Evolutionary conservation across 441 rosid genomes (phyloP).

Genomic region (Caryocar brasiliense): DNA sequence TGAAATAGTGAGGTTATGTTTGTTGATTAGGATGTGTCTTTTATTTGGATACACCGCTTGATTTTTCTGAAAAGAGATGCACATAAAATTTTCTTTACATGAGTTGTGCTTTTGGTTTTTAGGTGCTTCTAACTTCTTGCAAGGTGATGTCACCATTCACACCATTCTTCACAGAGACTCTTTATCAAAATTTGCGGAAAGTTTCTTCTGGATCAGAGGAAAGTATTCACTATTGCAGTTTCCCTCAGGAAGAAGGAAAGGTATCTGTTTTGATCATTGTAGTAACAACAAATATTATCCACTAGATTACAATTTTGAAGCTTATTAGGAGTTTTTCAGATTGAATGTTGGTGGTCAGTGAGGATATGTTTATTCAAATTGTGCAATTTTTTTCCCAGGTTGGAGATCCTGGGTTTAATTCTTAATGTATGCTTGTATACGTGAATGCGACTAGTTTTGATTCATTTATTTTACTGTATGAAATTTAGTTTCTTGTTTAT

Average conservation of each 20-base stretch:
- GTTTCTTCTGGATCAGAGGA: slow-evolving; percentile 60
- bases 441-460: no score
- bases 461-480: no score
- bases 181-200: slow-evolving; percentile 91
- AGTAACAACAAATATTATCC: background rate
- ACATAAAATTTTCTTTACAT: background rate
- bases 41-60: background rate
- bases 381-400: no score
- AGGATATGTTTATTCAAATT: no score
- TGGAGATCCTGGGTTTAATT: background rate
- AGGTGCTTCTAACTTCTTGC: slow-evolving; percentile 92
- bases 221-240: slow-evolving; percentile 77
- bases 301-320: background rate
- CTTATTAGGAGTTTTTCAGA: slow-evolving; percentile 1
- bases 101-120: slow-evolving; percentile 14
- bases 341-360: no score
- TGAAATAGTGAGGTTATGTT: no score
- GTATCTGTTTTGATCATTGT: slow-evolving; percentile 26
- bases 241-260: slow-evolving; percentile 77
- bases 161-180: slow-evolving; percentile 89
- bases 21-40: background rate
- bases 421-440: no score
- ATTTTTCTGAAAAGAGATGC: background rate
- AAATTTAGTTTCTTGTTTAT: no score
- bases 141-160: slow-evolving; percentile 97